Conservation (phyloP, 1,139 yeast species). For the Candida gigantensis region DNA sequence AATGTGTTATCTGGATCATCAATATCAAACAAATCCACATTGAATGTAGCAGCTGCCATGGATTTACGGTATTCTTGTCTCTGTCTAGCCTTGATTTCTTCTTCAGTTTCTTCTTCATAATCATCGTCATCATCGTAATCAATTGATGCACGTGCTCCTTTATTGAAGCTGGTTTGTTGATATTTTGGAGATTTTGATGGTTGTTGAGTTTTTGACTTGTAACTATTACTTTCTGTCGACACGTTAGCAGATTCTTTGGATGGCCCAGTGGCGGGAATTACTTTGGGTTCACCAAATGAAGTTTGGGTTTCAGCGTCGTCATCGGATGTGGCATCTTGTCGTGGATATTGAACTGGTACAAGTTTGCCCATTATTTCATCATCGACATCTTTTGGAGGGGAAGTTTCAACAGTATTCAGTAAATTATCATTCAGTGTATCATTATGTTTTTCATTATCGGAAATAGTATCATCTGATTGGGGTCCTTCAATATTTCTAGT, state of each 20-base stretch:
- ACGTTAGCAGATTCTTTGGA: constrained; percentile 2
- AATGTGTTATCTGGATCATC: constrained; percentile 86
- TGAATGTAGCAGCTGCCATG: constrained; percentile 59
- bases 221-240: constrained; percentile 3
- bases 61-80: constrained; percentile 52
- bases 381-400: constrained; percentile 28
- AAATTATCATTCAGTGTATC: constrained; percentile 13
- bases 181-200: too few species aligned
- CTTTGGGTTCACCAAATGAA: too few species aligned
- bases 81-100: constrained; percentile 39
- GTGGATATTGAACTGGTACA: constrained; percentile 10
- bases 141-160: too few species aligned
- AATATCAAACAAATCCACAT: constrained; percentile 73
- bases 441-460: constrained; percentile 21
- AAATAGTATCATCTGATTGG: constrained; percentile 11
- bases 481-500: constrained; percentile 5
- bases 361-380: constrained; percentile 17
- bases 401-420: constrained; percentile 30
- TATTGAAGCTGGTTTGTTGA: too few species aligned
- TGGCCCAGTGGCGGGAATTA: too few species aligned
- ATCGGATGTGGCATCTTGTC: background rate
- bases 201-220: constrained; percentile 5
- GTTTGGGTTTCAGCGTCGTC: background rate
- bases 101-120: constrained; percentile 22
- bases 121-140: constrained; percentile 16